Base-by-base conservation (phyloP, 805 yeast species). In the Candida insectorum region DNA sequence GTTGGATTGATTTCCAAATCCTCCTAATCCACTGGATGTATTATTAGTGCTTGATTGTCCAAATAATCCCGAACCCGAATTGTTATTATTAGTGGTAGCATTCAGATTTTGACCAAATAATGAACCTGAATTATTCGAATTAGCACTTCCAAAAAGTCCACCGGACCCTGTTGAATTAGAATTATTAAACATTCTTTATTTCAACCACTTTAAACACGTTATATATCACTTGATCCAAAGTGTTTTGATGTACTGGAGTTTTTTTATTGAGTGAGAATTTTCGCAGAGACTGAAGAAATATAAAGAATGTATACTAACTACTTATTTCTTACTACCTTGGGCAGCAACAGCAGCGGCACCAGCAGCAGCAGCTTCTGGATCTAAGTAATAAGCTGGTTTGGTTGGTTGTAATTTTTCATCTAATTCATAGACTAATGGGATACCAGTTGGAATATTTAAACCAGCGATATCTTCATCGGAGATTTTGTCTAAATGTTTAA, bases 291-390 rank as follows among this genome's bases (percentile, higher is more conserved):
- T n/a, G n/a, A n/a, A n/a, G n/a, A n/a, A n/a, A 20, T 20, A 20
- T 20, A 20, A 20, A 20, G 11, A 20, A 20, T 11, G 23, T 20
- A 20, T 20, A 20, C 11, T 12, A 23, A 19, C 15, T 5, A 17
- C 5, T 35, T 56, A 60, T 49, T 63, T 62, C 60, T 65, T 65
- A 23, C 63, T 48, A 26, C 97, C 97, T 75, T 89, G 97, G 55
- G 86, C 86, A 55, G 97, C 97, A 54, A 89, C 97, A 41, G 96
- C 96, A 60, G 97, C 97, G 49, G 97, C 97, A 77, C 97, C 97
- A 36, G 96, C 96, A 47, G 89, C 96, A 58, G 97, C 97, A 58
- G 97, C 97, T 74, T 87, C 97, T 57, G 97, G 97, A 73, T 89
- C 97, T 70, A 89, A 82, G 81, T 89, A 89, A 79, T 89, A 87